Conservation (phyloP, 1,284 basidiomycete species). For the Apiotrichum gracile region DNA sequence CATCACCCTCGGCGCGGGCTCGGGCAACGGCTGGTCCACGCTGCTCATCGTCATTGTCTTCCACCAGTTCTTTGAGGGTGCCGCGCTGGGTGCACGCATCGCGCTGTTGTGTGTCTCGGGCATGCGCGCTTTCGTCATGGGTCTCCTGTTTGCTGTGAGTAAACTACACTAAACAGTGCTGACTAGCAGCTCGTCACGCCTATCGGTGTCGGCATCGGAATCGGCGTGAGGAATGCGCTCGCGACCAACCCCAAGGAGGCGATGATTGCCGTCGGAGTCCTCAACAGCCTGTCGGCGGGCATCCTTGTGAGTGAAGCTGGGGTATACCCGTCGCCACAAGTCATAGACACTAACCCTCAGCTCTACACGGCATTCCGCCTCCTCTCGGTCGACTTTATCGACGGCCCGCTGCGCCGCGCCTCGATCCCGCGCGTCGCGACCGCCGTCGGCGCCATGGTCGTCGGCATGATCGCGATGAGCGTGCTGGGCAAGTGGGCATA, state of each 20-base stretch:
- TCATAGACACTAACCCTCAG: constrained; percentile 6
- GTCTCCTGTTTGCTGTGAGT: constrained; percentile 20
- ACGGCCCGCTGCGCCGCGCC: constrained; percentile 23
- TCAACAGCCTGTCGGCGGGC: constrained; percentile 29
- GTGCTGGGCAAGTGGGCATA: constrained; percentile 46
- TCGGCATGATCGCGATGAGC: constrained; percentile 38
- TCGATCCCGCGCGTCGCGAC: constrained; percentile 15
- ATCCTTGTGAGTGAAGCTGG: constrained; percentile 7
- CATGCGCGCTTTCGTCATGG: constrained; percentile 19
- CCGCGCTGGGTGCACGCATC: constrained; percentile 32
- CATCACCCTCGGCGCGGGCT: constrained; percentile 24
- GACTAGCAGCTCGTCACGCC: constrained; percentile 19
- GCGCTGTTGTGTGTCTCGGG: constrained; percentile 22
- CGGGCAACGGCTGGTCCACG: constrained; percentile 24
- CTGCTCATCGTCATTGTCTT: constrained; percentile 30
- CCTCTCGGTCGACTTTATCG: constrained; percentile 25
- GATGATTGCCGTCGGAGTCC: constrained; percentile 34
- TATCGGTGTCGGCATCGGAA: constrained; percentile 32
- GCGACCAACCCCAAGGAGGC: constrained; percentile 30
- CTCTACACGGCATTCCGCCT: constrained; percentile 35
- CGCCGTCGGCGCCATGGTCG: constrained; percentile 23
- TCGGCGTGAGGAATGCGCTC: constrained; percentile 34
- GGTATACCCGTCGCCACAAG: no score
- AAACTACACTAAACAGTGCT: neutral
- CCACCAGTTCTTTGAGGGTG: constrained; percentile 37